Evolutionary conservation across 78 protist genomes (phyloP).

Genomic region (Protostelium mycophagum): DNA sequence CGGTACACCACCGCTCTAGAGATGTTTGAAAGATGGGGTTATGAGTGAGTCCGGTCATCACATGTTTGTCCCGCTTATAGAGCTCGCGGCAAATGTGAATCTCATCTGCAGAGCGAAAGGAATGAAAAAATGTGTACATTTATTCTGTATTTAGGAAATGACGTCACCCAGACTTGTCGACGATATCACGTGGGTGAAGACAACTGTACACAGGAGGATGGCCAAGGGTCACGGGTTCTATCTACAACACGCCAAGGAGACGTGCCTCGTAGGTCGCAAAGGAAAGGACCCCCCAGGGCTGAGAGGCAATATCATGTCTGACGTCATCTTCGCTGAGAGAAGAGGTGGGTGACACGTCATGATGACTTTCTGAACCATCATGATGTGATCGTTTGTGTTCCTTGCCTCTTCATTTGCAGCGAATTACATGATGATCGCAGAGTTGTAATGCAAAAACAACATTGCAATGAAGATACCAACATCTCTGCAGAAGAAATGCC

Average conservation of each 20-base stretch:
- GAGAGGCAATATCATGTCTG: constrained; percentile 4
- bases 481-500: no score
- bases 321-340: constrained; percentile 38
- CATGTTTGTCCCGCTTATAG: background rate
- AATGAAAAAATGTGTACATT: no score
- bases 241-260: constrained; percentile 76
- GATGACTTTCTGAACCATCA: no score
- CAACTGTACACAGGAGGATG: constrained; percentile 55
- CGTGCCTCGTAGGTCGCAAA: constrained; percentile 67
- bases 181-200: constrained; percentile 61
- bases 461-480: no score
- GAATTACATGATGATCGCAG: background rate
- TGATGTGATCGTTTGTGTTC: no score
- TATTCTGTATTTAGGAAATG: no score
- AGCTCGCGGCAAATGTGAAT: no score
- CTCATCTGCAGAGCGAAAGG: no score
- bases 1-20: constrained; percentile 24
- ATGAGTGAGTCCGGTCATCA: constrained; percentile 17
- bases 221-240: constrained; percentile 73
- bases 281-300: constrained; percentile 11
- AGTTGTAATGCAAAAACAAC: background rate
- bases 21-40: constrained; percentile 61
- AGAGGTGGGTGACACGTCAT: constrained; percentile 21
- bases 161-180: constrained; percentile 27
- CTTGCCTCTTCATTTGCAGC: background rate